Evolutionary conservation across 768 basidiomycete genomes (phyloP), one percentile per base, ranked within the genome.

Genomic region (Leccinum longicurvipes): DNA sequence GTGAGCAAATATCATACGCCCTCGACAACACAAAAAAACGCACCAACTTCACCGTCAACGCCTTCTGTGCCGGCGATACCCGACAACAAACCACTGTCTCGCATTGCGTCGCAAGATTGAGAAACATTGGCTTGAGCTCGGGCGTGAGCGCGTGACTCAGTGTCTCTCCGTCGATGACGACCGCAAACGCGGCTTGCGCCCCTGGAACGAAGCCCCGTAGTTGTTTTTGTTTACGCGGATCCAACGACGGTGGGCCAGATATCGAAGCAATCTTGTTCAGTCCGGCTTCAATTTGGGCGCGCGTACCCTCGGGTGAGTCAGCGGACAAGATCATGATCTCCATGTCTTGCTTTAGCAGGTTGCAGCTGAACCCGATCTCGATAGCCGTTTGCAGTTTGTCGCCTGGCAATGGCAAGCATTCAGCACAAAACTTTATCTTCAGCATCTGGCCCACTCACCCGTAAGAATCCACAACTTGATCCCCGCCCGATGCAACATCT

Each of bases 381-480:
- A 99, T 98, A 14, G 96, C 96, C 1, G 96, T 99, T 71, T 98
- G 95, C 1, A 98, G 79, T 72, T 99, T 99, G 74, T 99, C 96
- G 25, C 95, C 91, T 89, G 25, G 34, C 34, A 34, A 34, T 34
- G 12, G 6, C 6, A 47, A 28, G 25, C 15, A 7, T 15, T 47
- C 46, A 47, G 46, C 27, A 45, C 17, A 0, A 1, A 17, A 34
- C 32, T 3, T 34, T 1, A 0, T 7, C 2, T 34, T 17, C 7
- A 8, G 32, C 7, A 15, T 34, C 32, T 17, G 7, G 32, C 15
- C 32, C 17, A 32, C 69, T 57, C 54, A 89, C 91, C 94, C 32
- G 96, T 98, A 48, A 98, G 74, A 70, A 98, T 96, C 96, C 96
- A 99, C 2, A 99, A 72, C 73, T 98, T 99, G 76, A 99, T 97